Conservation (phyloP, 345 rosid genomes). For the Firmiana major region DNA sequence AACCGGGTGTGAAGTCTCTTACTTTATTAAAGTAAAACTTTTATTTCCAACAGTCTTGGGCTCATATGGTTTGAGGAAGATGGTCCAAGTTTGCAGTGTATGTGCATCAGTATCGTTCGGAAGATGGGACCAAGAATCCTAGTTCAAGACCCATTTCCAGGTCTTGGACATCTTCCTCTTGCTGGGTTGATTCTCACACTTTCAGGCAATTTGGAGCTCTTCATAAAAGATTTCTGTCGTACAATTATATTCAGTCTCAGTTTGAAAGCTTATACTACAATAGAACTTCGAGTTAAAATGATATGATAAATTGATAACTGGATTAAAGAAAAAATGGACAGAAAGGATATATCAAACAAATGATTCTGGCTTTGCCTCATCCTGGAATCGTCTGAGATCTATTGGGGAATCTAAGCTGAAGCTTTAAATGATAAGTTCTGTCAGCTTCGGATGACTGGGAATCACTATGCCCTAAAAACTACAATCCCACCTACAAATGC, state of each 20-base stretch:
- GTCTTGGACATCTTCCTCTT: background rate
- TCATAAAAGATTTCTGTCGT: background rate
- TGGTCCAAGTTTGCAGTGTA: too few species aligned
- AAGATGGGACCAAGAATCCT: too few species aligned
- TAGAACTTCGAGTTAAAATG: too few species aligned
- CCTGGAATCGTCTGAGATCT: conserved; percentile 46
- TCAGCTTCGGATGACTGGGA: conserved; percentile 10
- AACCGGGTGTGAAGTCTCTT: too few species aligned
- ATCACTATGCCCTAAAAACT: conserved; percentile 37
- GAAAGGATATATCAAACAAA: background rate
- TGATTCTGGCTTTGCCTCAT: conserved; percentile 24
- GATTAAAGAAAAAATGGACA: background rate
- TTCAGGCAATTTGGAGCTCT: background rate
- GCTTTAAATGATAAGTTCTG: conserved; percentile 63
- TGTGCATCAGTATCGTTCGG: too few species aligned
- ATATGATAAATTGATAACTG: background rate
- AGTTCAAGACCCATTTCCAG: too few species aligned
- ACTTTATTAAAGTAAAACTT: too few species aligned
- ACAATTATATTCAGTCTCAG: too few species aligned
- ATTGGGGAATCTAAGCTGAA: conserved; percentile 62
- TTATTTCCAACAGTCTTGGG: too few species aligned
- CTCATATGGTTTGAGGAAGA: too few species aligned
- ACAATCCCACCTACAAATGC: conserved; percentile 79
- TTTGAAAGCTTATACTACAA: too few species aligned
- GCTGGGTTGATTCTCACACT: background rate